These are phyloP conservation scores for Rhodotorula sp. DNA, from an alignment of 1,284 basidiomycete species.

Conservation along the genomic window DNA sequence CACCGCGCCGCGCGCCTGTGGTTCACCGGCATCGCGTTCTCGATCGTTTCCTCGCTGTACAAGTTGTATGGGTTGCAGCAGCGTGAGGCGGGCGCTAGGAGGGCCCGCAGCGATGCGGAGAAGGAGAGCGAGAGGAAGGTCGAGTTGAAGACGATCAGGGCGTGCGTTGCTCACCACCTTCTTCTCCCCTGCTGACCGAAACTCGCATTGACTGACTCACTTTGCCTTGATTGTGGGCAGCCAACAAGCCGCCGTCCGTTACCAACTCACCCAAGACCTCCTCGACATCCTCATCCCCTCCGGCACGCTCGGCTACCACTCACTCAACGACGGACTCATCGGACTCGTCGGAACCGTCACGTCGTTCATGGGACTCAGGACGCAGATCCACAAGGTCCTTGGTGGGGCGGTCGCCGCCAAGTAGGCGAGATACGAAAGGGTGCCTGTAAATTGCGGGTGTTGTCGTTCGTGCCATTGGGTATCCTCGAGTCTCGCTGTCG, in stretches of 20 bases:
- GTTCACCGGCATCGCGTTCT: slow-evolving; percentile 71
- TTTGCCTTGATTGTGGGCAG: slow-evolving; percentile 50
- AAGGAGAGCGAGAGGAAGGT: slow-evolving; percentile 66
- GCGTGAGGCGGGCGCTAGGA: slow-evolving; percentile 30
- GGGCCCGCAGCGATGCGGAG: slow-evolving; percentile 57
- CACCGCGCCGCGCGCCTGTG: slow-evolving; percentile 83
- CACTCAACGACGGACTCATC: slow-evolving; percentile 79
- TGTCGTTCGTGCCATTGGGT: too few species aligned
- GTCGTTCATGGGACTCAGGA: slow-evolving; percentile 54
- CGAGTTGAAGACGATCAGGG: slow-evolving; percentile 60
- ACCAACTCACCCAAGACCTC: slow-evolving; percentile 76
- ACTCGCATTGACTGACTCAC: neutral
- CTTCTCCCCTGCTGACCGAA: neutral
- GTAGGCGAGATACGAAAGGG: neutral
- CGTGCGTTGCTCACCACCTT: slow-evolving; percentile 52
- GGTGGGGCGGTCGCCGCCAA: slow-evolving; percentile 7
- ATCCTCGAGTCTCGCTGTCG: too few species aligned
- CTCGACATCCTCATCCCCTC: slow-evolving; percentile 88
- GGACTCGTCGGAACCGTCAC: slow-evolving; percentile 71
- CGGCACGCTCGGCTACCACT: slow-evolving; percentile 71
- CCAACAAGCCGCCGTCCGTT: slow-evolving; percentile 62
- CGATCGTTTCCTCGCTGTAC: slow-evolving; percentile 42
- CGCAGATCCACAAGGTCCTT: slow-evolving; percentile 44
- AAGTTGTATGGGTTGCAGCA: slow-evolving; percentile 34
- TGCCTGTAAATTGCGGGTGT: too few species aligned